phyloP scores from a whole-genome alignment of 306 rosid genomes.

The Boehmeria nivea region DNA sequence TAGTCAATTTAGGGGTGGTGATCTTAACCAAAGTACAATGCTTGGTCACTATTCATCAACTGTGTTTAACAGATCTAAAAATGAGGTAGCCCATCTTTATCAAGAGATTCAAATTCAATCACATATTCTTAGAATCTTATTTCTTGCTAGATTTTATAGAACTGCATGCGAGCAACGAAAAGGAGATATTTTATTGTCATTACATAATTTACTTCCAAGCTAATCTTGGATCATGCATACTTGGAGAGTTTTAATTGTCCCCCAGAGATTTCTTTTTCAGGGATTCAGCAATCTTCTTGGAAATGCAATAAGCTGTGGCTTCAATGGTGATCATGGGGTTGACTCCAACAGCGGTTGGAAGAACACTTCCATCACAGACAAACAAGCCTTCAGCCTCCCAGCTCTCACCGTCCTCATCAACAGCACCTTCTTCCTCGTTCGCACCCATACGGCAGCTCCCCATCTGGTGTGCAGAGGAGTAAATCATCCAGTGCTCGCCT shows the following conservation, averaged over 20 bases:
- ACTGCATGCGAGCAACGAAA: too few species aligned
- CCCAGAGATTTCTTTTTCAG: constrained; percentile 17
- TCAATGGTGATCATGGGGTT: constrained; percentile 94
- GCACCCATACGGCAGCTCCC: constrained; percentile 74
- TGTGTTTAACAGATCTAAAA: too few species aligned
- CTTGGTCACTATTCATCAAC: too few species aligned
- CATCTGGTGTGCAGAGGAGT: constrained; percentile 76
- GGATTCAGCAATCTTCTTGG: constrained; percentile 61
- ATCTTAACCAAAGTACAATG: too few species aligned
- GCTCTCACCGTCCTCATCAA: constrained; percentile 75
- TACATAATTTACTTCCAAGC: too few species aligned
- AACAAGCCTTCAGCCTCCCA: constrained; percentile 88
- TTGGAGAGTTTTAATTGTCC: constrained; percentile 2
- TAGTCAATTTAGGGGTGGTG: too few species aligned
- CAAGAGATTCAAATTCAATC: background rate
- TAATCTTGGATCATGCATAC: too few species aligned
- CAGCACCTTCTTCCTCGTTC: constrained; percentile 58
- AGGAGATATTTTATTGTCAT: too few species aligned
- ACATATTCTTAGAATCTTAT: too few species aligned
- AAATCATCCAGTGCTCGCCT: constrained; percentile 52
- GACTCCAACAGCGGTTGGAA: constrained; percentile 80
- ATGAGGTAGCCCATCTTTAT: too few species aligned
- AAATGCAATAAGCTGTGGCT: constrained; percentile 78
- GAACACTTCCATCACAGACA: constrained; percentile 85
- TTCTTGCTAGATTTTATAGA: too few species aligned